Conservation (phyloP, 148 eudicot genomes). For the Nyssa sinensis region DNA sequence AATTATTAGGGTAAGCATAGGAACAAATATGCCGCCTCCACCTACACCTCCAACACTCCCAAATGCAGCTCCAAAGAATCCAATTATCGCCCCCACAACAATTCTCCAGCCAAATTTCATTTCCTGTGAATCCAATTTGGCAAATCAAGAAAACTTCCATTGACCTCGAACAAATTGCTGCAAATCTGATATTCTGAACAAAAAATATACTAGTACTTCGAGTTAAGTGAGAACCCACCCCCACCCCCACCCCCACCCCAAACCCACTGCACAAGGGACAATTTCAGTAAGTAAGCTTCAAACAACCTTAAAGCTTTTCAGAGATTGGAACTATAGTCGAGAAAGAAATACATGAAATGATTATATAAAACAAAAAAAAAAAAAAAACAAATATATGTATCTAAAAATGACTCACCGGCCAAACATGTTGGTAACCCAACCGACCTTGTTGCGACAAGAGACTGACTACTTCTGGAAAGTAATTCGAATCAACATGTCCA, state of each 20-base stretch:
- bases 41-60: too few species aligned
- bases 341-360: too few species aligned
- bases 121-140: constrained; percentile 11
- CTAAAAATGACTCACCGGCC: too few species aligned
- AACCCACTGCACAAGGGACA: too few species aligned
- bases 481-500: not conserved
- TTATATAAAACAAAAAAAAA: not conserved
- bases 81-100: constrained; percentile 8
- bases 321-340: not conserved
- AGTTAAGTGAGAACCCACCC: too few species aligned
- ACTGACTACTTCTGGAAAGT: not conserved
- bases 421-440: too few species aligned
- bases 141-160: not conserved
- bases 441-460: not conserved
- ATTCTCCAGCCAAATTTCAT: constrained; percentile 21
- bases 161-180: not conserved
- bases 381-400: too few species aligned
- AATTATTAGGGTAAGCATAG: too few species aligned
- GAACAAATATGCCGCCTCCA: too few species aligned
- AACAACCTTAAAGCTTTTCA: not conserved
- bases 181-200: not conserved
- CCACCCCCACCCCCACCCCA: too few species aligned
- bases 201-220: not conserved
- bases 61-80: constrained; percentile 19
- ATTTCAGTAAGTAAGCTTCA: not conserved